Conservation (phyloP, 345 rosid genomes). For the Noccaea bulbosa region DNA sequence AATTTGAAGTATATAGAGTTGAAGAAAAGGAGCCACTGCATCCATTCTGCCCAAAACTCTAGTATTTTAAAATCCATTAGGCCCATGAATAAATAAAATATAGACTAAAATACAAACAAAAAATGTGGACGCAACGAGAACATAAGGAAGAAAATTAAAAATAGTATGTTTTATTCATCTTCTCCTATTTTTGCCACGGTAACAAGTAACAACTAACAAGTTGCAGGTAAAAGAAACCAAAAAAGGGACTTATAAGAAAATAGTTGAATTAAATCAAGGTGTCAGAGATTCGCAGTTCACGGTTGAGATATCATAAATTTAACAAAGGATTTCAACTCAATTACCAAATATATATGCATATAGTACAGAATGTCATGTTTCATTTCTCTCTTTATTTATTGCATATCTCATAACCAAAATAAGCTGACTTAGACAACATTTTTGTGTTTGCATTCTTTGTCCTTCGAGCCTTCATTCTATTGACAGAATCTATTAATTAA, state of each 20-base stretch:
- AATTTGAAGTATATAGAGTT: background rate
- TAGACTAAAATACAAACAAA: background rate
- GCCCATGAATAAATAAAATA: background rate
- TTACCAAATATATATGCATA: background rate
- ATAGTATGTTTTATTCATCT: no score
- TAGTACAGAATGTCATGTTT: conserved; percentile 21
- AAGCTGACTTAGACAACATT: background rate
- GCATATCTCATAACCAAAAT: conserved; percentile 25
- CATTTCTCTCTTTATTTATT: conserved; percentile 17
- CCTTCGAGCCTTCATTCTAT: conserved; percentile 18
- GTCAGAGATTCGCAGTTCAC: conserved; percentile 25
- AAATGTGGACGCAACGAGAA: background rate
- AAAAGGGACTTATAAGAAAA: background rate
- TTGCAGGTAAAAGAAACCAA: background rate
- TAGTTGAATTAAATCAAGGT: conserved; percentile 24
- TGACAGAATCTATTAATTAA: conserved; percentile 4
- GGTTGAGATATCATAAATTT: conserved; percentile 30
- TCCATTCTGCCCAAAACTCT: background rate
- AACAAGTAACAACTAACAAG: background rate
- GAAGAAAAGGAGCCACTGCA: background rate
- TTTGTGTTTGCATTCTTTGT: conserved; percentile 24
- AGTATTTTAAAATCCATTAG: no score
- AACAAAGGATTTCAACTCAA: background rate
- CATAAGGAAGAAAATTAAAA: no score
- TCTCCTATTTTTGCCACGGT: background rate